Evolutionary conservation across 495 filamentous ascomycete species (phyloP).

Genomic region (Aspergillus mulundensis): DNA sequence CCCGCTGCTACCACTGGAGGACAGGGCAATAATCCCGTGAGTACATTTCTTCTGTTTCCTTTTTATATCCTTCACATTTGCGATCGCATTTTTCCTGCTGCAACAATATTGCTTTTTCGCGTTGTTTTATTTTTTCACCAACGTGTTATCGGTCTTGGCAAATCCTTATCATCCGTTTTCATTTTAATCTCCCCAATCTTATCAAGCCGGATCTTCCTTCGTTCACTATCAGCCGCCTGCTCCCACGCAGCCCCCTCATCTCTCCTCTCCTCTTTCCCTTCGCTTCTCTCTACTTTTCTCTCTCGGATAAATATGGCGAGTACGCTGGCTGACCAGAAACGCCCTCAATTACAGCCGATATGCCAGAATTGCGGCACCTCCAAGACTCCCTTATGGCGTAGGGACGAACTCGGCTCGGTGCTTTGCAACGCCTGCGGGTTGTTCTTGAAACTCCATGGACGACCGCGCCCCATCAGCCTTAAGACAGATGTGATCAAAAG

Average conservation of each 20-base stretch:
- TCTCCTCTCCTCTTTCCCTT: conserved; percentile 15
- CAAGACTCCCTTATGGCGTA: conserved; percentile 93
- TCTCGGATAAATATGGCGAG: conserved; percentile 50
- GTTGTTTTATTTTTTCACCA: conserved; percentile 26
- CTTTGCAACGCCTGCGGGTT: conserved; percentile 98
- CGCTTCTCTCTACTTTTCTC: conserved; percentile 16
- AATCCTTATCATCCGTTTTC: conserved; percentile 42
- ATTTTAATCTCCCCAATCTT: conserved; percentile 48
- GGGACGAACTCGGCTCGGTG: conserved; percentile 94
- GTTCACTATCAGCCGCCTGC: conserved; percentile 28
- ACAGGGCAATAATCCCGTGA: conserved; percentile 63
- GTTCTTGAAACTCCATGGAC: conserved; percentile 93
- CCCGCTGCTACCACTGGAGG: conserved; percentile 65
- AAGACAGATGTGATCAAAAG: conserved; percentile 99
- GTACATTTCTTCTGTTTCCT: conserved; percentile 24
- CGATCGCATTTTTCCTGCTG: conserved; percentile 4
- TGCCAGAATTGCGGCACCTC: conserved; percentile 97
- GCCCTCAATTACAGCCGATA: conserved; percentile 73
- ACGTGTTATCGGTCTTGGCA: conserved; percentile 40
- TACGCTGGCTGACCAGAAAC: conserved; percentile 53
- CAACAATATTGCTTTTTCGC: conserved; percentile 18
- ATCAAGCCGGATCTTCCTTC: conserved; percentile 34
- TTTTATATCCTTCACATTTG: conserved; percentile 3
- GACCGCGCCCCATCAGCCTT: conserved; percentile 87
- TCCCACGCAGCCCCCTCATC: conserved; percentile 18